Conservation (phyloP, 2,329 filamentous ascomycete species). For the Aureobasidium leucospermi region DNA sequence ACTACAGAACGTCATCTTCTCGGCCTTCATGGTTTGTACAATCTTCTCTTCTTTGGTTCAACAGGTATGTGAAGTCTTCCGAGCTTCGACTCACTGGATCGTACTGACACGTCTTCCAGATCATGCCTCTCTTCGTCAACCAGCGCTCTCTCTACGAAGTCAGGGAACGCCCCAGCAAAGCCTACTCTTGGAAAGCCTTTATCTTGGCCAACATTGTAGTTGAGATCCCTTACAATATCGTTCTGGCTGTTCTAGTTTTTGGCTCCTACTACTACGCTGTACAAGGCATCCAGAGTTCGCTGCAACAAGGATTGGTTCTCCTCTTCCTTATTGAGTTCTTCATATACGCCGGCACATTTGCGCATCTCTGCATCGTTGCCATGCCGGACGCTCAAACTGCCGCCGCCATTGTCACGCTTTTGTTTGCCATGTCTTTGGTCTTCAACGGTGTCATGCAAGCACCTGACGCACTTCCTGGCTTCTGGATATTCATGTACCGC, state of each 20-base stretch:
- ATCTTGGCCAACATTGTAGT: conserved; percentile 64
- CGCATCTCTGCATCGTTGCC: conserved; percentile 65
- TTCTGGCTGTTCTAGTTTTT: conserved; percentile 58
- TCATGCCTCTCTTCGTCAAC: conserved; percentile 53
- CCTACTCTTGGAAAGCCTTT: conserved; percentile 70
- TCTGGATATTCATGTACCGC: conserved; percentile 74
- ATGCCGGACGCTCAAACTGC: conserved; percentile 63
- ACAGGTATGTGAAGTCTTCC: background rate
- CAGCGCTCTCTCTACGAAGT: conserved; percentile 54
- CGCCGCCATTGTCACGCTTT: conserved; percentile 47
- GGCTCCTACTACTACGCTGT: conserved; percentile 71
- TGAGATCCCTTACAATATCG: conserved; percentile 60
- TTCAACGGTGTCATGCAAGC: conserved; percentile 54
- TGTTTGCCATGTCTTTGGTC: conserved; percentile 39
- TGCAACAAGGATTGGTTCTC: conserved; percentile 58
- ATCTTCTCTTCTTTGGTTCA: conserved; percentile 24
- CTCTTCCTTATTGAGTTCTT: conserved; percentile 52
- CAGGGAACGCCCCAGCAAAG: conserved; percentile 56
- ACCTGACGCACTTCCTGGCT: conserved; percentile 53
- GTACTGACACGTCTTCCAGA: conserved; percentile 29
- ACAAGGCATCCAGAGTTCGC: conserved; percentile 34
- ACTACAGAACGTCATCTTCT: conserved; percentile 40
- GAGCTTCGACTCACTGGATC: too few species aligned
- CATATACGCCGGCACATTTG: conserved; percentile 64
- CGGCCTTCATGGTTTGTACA: conserved; percentile 44